phyloP scores from a whole-genome alignment of 1,284 basidiomycete genomes.

The Leccinum griseonigrum region DNA sequence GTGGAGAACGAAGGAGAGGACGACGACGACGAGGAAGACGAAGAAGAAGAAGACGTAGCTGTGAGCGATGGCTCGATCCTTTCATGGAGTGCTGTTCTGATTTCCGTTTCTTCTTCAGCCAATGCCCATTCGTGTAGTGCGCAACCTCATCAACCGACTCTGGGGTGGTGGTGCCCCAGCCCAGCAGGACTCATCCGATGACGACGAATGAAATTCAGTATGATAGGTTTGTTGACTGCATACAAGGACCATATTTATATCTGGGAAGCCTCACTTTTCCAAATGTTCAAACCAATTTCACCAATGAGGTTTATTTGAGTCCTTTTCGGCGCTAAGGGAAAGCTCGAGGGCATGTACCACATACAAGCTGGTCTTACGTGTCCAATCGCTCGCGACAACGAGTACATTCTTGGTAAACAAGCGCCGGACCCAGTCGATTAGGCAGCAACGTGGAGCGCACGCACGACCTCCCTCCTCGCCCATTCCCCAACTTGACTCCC shows the following conservation, averaged over 20 bases:
- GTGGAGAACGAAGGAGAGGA: conserved; percentile 35
- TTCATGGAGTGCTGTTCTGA: neutral
- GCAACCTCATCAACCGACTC: conserved; percentile 59
- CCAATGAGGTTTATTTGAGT: neutral
- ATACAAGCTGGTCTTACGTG: neutral
- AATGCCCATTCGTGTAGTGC: conserved; percentile 58
- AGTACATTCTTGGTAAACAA: neutral
- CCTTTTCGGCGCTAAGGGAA: neutral
- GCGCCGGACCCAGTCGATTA: neutral
- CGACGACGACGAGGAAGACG: neutral
- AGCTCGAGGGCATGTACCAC: neutral
- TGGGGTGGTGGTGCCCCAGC: conserved; percentile 47
- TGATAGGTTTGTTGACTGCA: neutral
- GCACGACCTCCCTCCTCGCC: conserved; percentile 35
- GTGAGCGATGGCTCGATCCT: conserved; percentile 35
- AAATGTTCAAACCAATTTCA: neutral
- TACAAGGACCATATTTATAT: neutral
- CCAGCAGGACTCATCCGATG: conserved; percentile 24
- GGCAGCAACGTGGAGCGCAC: conserved; percentile 2
- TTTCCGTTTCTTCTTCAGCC: conserved; percentile 39
- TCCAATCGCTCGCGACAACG: neutral
- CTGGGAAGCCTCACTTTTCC: neutral
- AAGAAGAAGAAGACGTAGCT: conserved; percentile 42
- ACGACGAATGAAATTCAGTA: neutral
- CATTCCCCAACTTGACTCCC: conserved; percentile 45